A percentile compares a stretch with the other conserved stretches of the same genome.
These are phyloP conservation scores for Limtongozyma cylindracea DNA, from an alignment of 805 yeast species.

Conservation along the genomic window DNA sequence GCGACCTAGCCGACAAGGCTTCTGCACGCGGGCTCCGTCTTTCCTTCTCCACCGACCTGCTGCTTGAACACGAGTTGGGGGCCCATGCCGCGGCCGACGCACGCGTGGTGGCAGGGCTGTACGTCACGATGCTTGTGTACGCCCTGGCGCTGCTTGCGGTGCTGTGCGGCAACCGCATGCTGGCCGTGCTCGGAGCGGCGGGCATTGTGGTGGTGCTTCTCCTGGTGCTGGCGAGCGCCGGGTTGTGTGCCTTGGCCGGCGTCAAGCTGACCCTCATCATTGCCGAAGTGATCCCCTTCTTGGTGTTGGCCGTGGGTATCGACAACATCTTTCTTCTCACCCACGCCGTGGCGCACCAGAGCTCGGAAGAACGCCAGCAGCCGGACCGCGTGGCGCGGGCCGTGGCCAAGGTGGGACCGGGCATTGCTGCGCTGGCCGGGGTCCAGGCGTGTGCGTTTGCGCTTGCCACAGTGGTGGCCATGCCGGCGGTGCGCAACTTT, in stretches of 20 bases:
- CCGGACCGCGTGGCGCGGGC: conserved; percentile 37
- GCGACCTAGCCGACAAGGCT: no score
- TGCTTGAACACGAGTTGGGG: conserved; percentile 65
- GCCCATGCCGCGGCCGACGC: conserved; percentile 63
- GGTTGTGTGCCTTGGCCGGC: conserved; percentile 52
- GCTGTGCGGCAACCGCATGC: no score
- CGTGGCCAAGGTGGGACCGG: conserved; percentile 62
- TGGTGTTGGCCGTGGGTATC: conserved; percentile 86
- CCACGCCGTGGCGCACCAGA: conserved; percentile 17
- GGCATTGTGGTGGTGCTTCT: conserved; percentile 65
- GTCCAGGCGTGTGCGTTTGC: conserved; percentile 64
- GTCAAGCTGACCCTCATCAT: conserved; percentile 74
- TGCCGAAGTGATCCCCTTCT: conserved; percentile 90
- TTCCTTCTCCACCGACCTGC: conserved; percentile 61
- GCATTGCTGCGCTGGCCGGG: conserved; percentile 51
- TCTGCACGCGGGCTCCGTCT: conserved; percentile 34
- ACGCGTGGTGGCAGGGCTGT: conserved; percentile 44
- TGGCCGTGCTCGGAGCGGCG: conserved; percentile 55
- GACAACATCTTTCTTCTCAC: conserved; percentile 78
- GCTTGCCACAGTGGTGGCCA: conserved; percentile 56
- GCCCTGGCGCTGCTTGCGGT: no score
- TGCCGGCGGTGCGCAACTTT: conserved; percentile 94
- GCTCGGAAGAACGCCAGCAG: conserved; percentile 8
- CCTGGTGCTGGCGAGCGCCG: conserved; percentile 67
- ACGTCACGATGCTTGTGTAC: conserved; percentile 67